Evolutionary conservation across 352 stramenopile species (phyloP).

Genomic region (Phytopythium ostracodes): DNA sequence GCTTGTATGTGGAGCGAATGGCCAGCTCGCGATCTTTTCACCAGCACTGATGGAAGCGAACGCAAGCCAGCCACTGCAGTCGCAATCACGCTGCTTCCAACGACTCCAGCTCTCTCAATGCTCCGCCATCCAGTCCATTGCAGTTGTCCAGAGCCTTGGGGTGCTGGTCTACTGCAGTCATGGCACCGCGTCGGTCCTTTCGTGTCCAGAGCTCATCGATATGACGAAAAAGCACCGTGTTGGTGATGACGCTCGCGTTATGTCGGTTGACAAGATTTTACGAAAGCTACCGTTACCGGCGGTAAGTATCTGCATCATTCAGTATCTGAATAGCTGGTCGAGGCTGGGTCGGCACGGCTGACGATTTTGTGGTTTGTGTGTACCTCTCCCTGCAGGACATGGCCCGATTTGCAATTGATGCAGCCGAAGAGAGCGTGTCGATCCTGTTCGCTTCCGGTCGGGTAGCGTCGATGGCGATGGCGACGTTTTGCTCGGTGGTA

Average conservation of each 20-base stretch:
- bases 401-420: slow-evolving; percentile 21
- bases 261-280: background rate
- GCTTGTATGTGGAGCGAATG: slow-evolving; percentile 18
- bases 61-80: background rate
- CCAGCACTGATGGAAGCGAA: background rate
- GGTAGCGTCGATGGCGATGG: slow-evolving; percentile 20
- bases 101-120: background rate
- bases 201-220: slow-evolving; percentile 5
- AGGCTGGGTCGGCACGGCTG: background rate
- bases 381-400: slow-evolving; percentile 18
- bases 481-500: slow-evolving; percentile 15
- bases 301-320: slow-evolving; percentile 14
- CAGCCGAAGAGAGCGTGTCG: slow-evolving; percentile 14
- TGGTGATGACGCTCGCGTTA: background rate
- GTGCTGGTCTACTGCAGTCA: slow-evolving; percentile 31
- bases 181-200: slow-evolving; percentile 23
- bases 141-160: slow-evolving; percentile 20
- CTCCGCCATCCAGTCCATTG: slow-evolving; percentile 17
- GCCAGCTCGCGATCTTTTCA: slow-evolving; percentile 8
- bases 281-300: slow-evolving; percentile 26
- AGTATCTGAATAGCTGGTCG: background rate
- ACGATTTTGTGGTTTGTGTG: background rate
- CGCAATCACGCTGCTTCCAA: background rate
- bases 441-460: slow-evolving; percentile 35
- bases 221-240: background rate